Percentiles rank a stretch among this genome's conserved stretches.
Evolutionary conservation across 2,329 filamentous ascomycete species (phyloP).

Genomic region (Canariomyces notabilis): DNA sequence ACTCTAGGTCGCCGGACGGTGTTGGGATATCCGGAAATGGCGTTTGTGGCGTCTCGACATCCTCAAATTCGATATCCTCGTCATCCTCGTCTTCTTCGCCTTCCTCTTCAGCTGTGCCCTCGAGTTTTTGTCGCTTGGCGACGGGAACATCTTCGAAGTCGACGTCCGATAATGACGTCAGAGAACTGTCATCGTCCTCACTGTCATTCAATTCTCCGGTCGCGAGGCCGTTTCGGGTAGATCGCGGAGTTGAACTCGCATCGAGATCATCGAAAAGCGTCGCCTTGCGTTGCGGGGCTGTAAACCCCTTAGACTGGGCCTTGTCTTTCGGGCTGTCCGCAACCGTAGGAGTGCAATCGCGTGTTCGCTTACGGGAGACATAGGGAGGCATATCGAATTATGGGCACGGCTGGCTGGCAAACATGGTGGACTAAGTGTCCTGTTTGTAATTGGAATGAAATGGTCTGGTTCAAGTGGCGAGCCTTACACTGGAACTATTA

Average conservation of each 20-base stretch:
- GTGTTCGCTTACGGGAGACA: conserved; percentile 61
- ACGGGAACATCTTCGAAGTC: conserved; percentile 51
- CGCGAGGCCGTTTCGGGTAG: conserved; percentile 38
- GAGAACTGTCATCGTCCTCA: conserved; percentile 38
- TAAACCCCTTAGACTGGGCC: conserved; percentile 25
- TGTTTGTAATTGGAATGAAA: too few species aligned
- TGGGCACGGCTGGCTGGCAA: not conserved
- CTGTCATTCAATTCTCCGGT: conserved; percentile 40
- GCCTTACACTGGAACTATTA: not conserved
- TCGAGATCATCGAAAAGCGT: conserved; percentile 60
- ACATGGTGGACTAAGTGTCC: conserved; percentile 8
- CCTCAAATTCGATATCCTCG: conserved; percentile 60
- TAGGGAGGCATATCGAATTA: conserved; percentile 58
- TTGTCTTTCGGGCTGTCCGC: conserved; percentile 27
- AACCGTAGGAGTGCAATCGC: conserved; percentile 40
- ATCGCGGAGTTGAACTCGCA: conserved; percentile 40
- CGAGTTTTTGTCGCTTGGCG: conserved; percentile 19
- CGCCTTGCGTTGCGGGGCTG: conserved; percentile 42
- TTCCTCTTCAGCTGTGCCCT: conserved; percentile 33
- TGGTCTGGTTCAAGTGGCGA: not conserved
- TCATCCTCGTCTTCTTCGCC: conserved; percentile 50
- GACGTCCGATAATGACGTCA: conserved; percentile 52
- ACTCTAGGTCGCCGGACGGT: conserved; percentile 63
- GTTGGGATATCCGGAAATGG: conserved; percentile 40
- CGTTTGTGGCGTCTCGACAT: conserved; percentile 41